These are phyloP conservation scores for Dryas octopetala DNA, from an alignment of 306 rosid species.

Conservation along the genomic window DNA sequence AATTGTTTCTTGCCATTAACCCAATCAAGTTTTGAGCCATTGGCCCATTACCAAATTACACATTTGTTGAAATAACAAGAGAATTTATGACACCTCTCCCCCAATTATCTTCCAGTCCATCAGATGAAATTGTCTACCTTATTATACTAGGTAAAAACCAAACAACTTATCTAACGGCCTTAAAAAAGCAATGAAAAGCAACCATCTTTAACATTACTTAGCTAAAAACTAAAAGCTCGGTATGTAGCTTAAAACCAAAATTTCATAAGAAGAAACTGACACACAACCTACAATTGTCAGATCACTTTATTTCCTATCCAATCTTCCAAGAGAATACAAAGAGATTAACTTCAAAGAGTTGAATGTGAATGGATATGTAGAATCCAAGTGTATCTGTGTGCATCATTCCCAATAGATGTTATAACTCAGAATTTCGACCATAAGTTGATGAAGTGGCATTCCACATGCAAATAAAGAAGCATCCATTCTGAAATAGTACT, in stretches of 20 bases:
- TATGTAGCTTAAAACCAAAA: not conserved
- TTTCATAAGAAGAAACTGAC: not conserved
- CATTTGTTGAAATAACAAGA: not conserved
- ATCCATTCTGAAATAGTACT: slow-evolving; percentile 34
- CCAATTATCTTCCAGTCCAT: not conserved
- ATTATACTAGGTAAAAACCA: not conserved
- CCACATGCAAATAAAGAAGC: slow-evolving; percentile 1
- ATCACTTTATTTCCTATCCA: no score
- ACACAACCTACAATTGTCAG: not conserved
- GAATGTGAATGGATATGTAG: not conserved
- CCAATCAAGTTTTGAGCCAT: no score
- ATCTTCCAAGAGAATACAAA: not conserved
- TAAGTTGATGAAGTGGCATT: not conserved
- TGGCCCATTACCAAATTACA: not conserved
- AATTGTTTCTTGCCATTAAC: not conserved
- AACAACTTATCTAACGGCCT: no score
- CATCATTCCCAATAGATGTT: slow-evolving; percentile 5
- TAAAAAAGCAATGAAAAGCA: not conserved
- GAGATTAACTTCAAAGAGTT: not conserved
- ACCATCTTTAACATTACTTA: not conserved
- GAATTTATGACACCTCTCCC: not conserved
- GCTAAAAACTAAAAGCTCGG: not conserved
- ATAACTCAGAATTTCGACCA: not conserved
- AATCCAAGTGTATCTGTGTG: not conserved
- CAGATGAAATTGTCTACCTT: not conserved